Evolutionary conservation across 2,329 filamentous ascomycete genomes (phyloP), one percentile per base, ranked within the genome.

Genomic region (Colletotrichum sp.): DNA sequence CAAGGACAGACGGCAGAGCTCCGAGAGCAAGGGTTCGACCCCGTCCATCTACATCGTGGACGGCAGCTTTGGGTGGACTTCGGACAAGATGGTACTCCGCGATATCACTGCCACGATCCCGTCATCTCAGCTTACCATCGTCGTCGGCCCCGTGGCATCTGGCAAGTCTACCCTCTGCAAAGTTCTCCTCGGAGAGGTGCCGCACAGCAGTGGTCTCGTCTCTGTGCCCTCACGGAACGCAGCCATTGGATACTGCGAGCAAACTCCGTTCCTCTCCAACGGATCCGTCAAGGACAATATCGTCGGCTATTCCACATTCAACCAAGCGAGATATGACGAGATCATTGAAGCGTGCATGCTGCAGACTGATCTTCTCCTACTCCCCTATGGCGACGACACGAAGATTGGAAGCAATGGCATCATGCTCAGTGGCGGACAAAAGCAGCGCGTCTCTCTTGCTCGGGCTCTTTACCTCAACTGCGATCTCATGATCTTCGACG

Each of bases 91-190:
- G 72, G 74, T 77, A 10, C 79, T 87, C 4, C 78, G 63, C 2
- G 67, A 84, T 13, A 81, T 88, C 71, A 78, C 83, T 16, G 72
- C 86, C 3, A 78, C 78, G 1, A 79, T 87, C 4, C 81, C 83
- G 3, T 69, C 79, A 0, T 78, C 78, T 6, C 75, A 80, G 7
- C 79, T 87, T 2, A 87, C 84, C 6, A 81, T 87, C 8, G 78
- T 87, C 3, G 81, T 86, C 10, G 86, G 86, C 0, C 85, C 85
- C 0, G 80, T 87, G 6, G 86, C 81, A 1, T 84, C 83, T 0
- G 86, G 86, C 1, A 88, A 88, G 72, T 85, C 85, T 0, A 84
- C 86, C 0, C 78, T 87, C 0, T 85, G 83, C 80, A 85, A 85
- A 36, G 84, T 82, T 1, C 78, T 89, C 0, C 77, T 83, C 0